A percentile compares a stretch with the other conserved stretches of the same genome.
Conservation (phyloP, 768 basidiomycete species). For the Lactarius psammicola region DNA sequence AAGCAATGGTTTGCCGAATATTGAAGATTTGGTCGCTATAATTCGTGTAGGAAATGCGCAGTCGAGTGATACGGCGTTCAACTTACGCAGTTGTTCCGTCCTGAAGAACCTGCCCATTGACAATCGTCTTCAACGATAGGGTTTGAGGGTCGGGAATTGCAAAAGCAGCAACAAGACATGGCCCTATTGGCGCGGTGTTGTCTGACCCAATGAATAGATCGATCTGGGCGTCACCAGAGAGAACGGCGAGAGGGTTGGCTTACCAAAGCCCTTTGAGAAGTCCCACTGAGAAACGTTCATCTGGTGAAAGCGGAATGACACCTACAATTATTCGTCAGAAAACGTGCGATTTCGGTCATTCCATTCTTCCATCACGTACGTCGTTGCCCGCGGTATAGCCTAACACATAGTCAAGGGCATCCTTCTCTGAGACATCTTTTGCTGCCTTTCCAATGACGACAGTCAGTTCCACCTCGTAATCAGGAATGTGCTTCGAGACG, state of each 20-base stretch:
- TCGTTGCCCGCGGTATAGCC: conserved; percentile 82
- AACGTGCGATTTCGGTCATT: background rate
- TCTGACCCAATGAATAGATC: conserved; percentile 39
- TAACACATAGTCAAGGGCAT: conserved; percentile 84
- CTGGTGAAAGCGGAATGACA: conserved; percentile 83
- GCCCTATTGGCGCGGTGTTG: conserved; percentile 74
- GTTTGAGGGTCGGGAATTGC: conserved; percentile 65
- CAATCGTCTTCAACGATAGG: conserved; percentile 55
- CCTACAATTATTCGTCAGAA: conserved; percentile 38
- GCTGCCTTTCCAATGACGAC: conserved; percentile 82
- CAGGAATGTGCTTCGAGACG: conserved; percentile 64
- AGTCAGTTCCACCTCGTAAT: conserved; percentile 80
- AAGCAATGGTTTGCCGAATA: conserved; percentile 72
- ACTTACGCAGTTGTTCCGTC: conserved; percentile 76
- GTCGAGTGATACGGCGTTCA: background rate
- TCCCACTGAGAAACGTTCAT: conserved; percentile 81
- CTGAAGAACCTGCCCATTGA: conserved; percentile 71
- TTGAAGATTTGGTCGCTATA: conserved; percentile 78
- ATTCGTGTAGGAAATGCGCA: background rate
- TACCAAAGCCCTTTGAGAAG: conserved; percentile 86
- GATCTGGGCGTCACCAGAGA: background rate
- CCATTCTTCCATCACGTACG: conserved; percentile 39
- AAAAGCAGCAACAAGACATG: conserved; percentile 68
- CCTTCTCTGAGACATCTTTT: conserved; percentile 73
- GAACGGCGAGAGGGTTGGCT: conserved; percentile 25